Base-by-base conservation (phyloP, 177 flowering plant genomes). In the Vitis hybrid region DNA sequence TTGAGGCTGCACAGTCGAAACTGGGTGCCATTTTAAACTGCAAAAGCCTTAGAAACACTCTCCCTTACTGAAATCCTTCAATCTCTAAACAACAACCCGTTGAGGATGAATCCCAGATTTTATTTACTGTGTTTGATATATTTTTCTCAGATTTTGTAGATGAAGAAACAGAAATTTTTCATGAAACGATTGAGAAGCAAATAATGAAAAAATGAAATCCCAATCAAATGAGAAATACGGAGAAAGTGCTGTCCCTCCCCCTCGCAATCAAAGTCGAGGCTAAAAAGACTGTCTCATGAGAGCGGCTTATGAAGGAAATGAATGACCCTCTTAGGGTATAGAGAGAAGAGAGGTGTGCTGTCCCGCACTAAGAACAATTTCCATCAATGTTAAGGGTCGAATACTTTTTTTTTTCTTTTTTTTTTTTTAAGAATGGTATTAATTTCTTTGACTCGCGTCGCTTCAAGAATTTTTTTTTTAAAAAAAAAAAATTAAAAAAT, bases 1-100 rank as follows among this genome's bases (percentile, higher is more conserved):
- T 84, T 7, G 89, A 79, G 35, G 73, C 73, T 48, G 80, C 75
- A 69, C 77, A 81, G 72, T 91, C 98, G 76, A 85, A 83, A 80
- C 92, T 84, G 15, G 92, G 87, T 64, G 89, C 83, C 91, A 87
- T 88, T 64, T 51, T 14, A 32, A 7, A 55, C 51, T n/a, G 20
- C 15, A 12, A 18, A 51, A 11, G 8, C 55, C 17, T 9, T 12
- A 17, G 18, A 54, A 66, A 15, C 27, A 8, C 48, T 32, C 49
- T 20, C 58, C 12, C 77, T 58, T n/a, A 14, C 59, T 68, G 20
- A 50, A 55, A 3, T 64, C 24, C 66, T 48, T 68, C 59, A n/a
- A 1, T 52, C 66, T 32, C 68, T 30, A 21, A 32, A 20, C 11
- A 69, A 59, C 9, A 15, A 17, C 60, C 11, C 61, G 41, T 32